Evolutionary conservation across 2,329 filamentous ascomycete genomes (phyloP).

Genomic region (Monilinia fructigena): DNA sequence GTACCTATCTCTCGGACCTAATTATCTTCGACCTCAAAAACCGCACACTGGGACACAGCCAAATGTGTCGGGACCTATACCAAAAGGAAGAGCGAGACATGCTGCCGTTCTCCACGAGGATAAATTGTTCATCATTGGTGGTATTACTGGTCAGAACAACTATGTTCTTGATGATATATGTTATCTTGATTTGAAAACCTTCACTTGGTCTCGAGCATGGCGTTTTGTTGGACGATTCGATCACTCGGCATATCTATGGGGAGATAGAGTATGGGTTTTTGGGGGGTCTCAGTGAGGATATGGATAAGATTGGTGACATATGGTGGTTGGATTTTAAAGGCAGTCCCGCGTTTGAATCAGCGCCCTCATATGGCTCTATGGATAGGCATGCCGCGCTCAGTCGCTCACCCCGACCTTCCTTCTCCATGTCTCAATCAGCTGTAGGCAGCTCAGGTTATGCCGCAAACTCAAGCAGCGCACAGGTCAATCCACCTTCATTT

Average conservation of each 20-base stretch:
- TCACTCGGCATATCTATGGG: constrained; percentile 90
- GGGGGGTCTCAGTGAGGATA: constrained; percentile 92
- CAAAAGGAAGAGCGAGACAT: constrained; percentile 87
- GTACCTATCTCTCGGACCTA: constrained; percentile 90
- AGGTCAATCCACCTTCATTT: constrained; percentile 65
- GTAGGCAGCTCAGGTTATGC: constrained; percentile 64
- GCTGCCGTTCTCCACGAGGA: constrained; percentile 91
- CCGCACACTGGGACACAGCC: constrained; percentile 96
- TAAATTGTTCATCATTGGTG: constrained; percentile 92
- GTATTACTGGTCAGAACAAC: constrained; percentile 91
- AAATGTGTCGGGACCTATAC: constrained; percentile 77
- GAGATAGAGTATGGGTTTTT: constrained; percentile 92
- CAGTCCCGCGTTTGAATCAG: constrained; percentile 76
- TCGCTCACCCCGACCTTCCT: constrained; percentile 52
- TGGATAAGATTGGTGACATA: constrained; percentile 94
- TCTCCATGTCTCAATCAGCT: constrained; percentile 50
- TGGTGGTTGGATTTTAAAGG: constrained; percentile 98
- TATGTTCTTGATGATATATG: constrained; percentile 93
- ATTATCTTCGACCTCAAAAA: constrained; percentile 95
- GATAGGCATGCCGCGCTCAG: constrained; percentile 42
- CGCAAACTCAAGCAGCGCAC: constrained; percentile 65
- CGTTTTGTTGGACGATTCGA: constrained; percentile 93
- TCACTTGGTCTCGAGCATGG: constrained; percentile 96
- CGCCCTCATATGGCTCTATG: constrained; percentile 57
- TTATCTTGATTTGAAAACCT: constrained; percentile 94